phyloP scores from a whole-genome alignment of 2,329 filamentous ascomycete species.

The Cytospora piceae region DNA sequence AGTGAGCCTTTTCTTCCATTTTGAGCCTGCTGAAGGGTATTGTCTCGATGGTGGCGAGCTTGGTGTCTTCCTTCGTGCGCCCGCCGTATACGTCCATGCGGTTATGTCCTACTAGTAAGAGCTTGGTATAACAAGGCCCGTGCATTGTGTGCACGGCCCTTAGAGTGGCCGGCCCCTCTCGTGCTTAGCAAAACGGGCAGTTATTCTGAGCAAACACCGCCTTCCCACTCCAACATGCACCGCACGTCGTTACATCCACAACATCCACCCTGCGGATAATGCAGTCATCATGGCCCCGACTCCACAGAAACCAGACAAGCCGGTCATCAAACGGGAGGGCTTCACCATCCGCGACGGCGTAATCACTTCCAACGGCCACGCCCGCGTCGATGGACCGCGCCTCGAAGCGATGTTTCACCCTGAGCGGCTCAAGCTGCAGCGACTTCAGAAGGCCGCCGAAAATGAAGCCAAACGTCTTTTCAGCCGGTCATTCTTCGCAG shows the following conservation, averaged over 20 bases:
- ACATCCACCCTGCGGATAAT: neutral
- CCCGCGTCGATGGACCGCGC: constrained; percentile 5
- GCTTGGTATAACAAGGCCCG: neutral
- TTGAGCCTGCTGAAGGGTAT: too few relatives aligned
- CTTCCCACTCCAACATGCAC: neutral
- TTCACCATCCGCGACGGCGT: neutral
- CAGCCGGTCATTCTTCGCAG: constrained; percentile 1
- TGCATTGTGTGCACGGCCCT: neutral
- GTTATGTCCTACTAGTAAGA: neutral
- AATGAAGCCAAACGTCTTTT: constrained; percentile 6
- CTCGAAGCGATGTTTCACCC: constrained; percentile 17
- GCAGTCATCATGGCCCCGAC: neutral
- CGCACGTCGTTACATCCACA: neutral
- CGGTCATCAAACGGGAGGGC: constrained; percentile 25
- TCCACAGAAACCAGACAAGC: neutral
- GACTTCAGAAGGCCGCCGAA: neutral
- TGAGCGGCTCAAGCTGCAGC: neutral
- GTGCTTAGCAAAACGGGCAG: neutral
- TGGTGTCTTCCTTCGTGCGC: too few relatives aligned
- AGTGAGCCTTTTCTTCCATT: too few relatives aligned
- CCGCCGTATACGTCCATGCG: too few relatives aligned
- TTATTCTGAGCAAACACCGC: neutral
- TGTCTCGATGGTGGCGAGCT: too few relatives aligned
- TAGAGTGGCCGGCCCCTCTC: neutral
- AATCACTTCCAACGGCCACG: neutral